Conservation (phyloP, 2,329 filamentous ascomycete genomes). For the Botrytis medusae region DNA sequence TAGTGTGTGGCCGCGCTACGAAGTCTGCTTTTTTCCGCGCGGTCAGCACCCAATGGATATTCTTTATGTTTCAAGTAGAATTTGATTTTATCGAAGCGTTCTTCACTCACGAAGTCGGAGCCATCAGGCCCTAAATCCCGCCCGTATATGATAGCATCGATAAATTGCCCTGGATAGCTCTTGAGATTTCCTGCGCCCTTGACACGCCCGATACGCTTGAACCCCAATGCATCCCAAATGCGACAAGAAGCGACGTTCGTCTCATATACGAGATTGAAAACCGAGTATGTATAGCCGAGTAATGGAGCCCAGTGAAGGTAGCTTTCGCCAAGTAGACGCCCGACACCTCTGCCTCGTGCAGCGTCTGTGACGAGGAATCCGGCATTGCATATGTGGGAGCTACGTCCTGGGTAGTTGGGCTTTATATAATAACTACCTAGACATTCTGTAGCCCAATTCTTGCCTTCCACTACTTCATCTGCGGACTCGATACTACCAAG, state of each 20-base stretch:
- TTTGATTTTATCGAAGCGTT: slow-evolving; percentile 97
- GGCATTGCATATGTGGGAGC: slow-evolving; percentile 71
- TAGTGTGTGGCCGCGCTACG: slow-evolving; percentile 94
- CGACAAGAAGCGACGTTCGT: slow-evolving; percentile 70
- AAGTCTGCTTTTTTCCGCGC: slow-evolving; percentile 92
- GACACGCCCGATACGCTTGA: slow-evolving; percentile 69
- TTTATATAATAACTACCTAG: slow-evolving; percentile 73
- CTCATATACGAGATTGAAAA: slow-evolving; percentile 76
- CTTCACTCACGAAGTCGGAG: slow-evolving; percentile 86
- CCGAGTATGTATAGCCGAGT: slow-evolving; percentile 68
- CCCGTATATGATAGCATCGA: slow-evolving; percentile 63
- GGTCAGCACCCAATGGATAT: slow-evolving; percentile 89
- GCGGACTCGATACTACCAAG: slow-evolving; percentile 60
- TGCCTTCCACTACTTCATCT: slow-evolving; percentile 49
- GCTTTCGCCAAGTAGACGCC: slow-evolving; percentile 55
- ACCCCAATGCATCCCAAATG: slow-evolving; percentile 72
- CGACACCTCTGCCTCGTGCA: slow-evolving; percentile 55
- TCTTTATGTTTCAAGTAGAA: slow-evolving; percentile 94
- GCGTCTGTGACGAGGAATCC: slow-evolving; percentile 57
- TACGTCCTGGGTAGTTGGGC: slow-evolving; percentile 72
- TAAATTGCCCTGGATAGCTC: slow-evolving; percentile 50
- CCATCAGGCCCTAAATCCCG: slow-evolving; percentile 58
- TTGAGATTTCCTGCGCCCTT: slow-evolving; percentile 55
- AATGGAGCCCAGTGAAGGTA: slow-evolving; percentile 59
- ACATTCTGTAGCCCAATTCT: slow-evolving; percentile 65